Base-by-base conservation (phyloP, 2,329 filamentous ascomycete species). In the Cytospora schulzeri region DNA sequence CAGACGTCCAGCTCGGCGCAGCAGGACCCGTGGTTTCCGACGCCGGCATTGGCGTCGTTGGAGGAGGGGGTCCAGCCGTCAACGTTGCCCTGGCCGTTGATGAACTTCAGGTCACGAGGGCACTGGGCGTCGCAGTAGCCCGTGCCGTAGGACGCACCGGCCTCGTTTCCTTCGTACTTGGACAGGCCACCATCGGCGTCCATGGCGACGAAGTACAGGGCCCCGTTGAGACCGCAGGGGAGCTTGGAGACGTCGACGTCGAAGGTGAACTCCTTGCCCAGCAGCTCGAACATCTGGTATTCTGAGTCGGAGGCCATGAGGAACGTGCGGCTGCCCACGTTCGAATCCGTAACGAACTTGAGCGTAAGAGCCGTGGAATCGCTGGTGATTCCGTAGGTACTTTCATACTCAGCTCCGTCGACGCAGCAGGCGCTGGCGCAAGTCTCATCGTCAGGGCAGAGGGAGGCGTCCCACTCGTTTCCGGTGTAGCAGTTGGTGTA, bases 181-280 rank as follows among this genome's bases (percentile, higher is more conserved):
- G 75, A 70, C 68, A 78, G 72, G 56, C 85, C 85, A 69, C 85
- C 85, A 68, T 87, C 84, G 22, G 77, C 75, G 48, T 86, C 83
- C 86, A 88, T 88, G 72, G 81, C 79, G 54, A 85, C 82, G 62
- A 88, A 85, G 78, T 91, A 91, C 55, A 91, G 78, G 54, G 89
- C 89, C 62, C 88, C 89, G 76, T 92, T 91, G 65, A 91, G 77
- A 66, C 89, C 89, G 71, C 89, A 92, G 66, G 85, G 83, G 24
- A 90, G 79, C 70, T 83, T 82, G 50, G 88, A 90, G 53, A 90
- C 85, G 73, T 91, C 89, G 29, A 91, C 88, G 62, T 91, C 88
- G 67, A 91, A 90, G 62, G 87, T 88, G 77, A 91, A 88, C 75
- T 91, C 89, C 72, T 88, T 83, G 76, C 86, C 86, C 61, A 87